Base-by-base conservation (phyloP, 78 protist species). In the Dictyostelium brefeldianum region DNA sequence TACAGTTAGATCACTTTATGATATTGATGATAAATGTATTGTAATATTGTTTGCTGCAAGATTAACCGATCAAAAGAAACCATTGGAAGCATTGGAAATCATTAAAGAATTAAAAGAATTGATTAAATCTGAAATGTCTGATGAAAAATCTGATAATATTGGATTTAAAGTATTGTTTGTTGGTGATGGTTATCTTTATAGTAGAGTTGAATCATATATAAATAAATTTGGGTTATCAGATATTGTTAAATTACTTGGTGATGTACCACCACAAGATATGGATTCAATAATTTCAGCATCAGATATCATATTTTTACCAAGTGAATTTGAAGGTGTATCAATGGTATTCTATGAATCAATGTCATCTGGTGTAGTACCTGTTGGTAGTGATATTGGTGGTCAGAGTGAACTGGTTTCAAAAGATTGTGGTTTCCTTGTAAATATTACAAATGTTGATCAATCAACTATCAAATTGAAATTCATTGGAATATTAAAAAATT, bases 261-360 rank as follows among this genome's bases (percentile, higher is more conserved):
- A 77, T 46, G 93, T 87, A 4, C 93, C 83, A 4, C 27, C 65
- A 5, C 22, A 74, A n/a, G 93, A 87, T 51, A 87, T 87, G 83
- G 7, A 17, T 25, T 22, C 17, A 0, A 18, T 87, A 11, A 54
- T 87, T 8, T 87, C 93, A 0, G 78, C 93, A 59, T 65, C 80
- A 5, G 93, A 87, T 51, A 87, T 87, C 31, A 78, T 87, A 20
- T 87, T 87, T 43, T 15, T 87, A 2, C 93, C 93, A 25, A 87
- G 93, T 11, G 11, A 29, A 31, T 75, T 77, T 31, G 93, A 87
- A n/a, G 93, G 93, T 29, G 79, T 87, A 0, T 53, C 93, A 1
- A 87, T 87, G 93, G 9, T 87, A 11, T 87, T 87, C 56, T 77
- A 62, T 51, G 93, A 87, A 56, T 69, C 93, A 11, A 87, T 87